These are phyloP conservation scores for Tetracladium marchalianum DNA, from an alignment of 495 filamentous ascomycete species.

Conservation along the genomic window DNA sequence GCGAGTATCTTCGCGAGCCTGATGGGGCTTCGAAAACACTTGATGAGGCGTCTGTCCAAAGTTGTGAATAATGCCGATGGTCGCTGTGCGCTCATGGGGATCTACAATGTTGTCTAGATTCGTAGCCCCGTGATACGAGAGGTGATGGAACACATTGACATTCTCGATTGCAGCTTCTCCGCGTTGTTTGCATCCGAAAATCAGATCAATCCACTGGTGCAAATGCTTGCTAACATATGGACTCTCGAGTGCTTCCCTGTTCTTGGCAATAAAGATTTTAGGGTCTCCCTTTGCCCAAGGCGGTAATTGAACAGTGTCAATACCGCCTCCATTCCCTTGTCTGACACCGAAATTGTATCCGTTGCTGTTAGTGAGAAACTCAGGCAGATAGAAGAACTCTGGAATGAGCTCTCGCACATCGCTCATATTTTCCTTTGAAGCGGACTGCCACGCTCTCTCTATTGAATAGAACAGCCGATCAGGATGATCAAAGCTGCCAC, in stretches of 20 bases:
- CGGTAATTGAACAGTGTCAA: slow-evolving; percentile 77
- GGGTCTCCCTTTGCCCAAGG: slow-evolving; percentile 97
- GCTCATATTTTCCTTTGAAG: slow-evolving; percentile 80
- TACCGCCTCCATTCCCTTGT: slow-evolving; percentile 66
- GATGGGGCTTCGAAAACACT: slow-evolving; percentile 76
- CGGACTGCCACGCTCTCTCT: slow-evolving; percentile 81
- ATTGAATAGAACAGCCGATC: slow-evolving; percentile 94
- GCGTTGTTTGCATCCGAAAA: slow-evolving; percentile 92
- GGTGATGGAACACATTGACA: slow-evolving; percentile 89
- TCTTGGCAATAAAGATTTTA: slow-evolving; percentile 88
- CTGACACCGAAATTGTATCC: slow-evolving; percentile 83
- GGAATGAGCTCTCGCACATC: slow-evolving; percentile 92
- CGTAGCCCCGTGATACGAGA: slow-evolving; percentile 88
- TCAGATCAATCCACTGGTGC: slow-evolving; percentile 91
- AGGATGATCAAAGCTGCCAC: slow-evolving; percentile 92
- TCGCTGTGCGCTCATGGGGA: slow-evolving; percentile 69
- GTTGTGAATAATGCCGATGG: slow-evolving; percentile 94
- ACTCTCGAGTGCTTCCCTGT: slow-evolving; percentile 89
- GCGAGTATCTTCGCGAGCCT: slow-evolving; percentile 56
- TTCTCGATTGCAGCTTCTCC: slow-evolving; percentile 88
- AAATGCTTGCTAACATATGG: slow-evolving; percentile 85
- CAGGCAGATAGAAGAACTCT: slow-evolving; percentile 94
- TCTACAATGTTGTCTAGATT: slow-evolving; percentile 89
- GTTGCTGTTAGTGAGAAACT: slow-evolving; percentile 87
- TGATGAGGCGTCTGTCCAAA: slow-evolving; percentile 97